These are phyloP conservation scores for Pseudocercospora fijiensis DNA, from an alignment of 2,329 filamentous ascomycete species.

Conservation along the genomic window DNA sequence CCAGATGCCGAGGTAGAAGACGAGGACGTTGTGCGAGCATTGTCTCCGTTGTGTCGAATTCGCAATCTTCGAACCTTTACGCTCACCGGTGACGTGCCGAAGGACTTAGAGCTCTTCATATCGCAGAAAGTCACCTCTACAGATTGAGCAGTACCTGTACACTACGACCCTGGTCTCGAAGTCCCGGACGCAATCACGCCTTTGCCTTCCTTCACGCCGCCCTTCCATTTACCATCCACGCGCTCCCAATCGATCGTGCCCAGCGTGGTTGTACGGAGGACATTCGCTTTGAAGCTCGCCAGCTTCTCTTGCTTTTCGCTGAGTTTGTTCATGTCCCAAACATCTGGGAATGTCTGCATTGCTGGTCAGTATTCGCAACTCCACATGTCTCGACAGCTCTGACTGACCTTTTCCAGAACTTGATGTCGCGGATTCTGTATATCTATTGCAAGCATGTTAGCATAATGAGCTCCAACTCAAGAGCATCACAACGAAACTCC, in stretches of 20 bases:
- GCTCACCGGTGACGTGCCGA: background rate
- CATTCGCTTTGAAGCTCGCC: conserved; percentile 40
- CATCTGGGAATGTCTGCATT: conserved; percentile 36
- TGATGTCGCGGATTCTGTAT: conserved; percentile 16
- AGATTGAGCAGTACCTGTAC: background rate
- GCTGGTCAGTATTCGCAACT: conserved; percentile 32
- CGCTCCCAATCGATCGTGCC: conserved; percentile 39
- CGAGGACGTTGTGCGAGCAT: background rate
- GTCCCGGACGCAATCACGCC: conserved; percentile 4
- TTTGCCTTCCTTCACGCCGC: conserved; percentile 30
- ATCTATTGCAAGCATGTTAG: conserved; percentile 10
- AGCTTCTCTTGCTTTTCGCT: conserved; percentile 39
- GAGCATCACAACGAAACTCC: background rate
- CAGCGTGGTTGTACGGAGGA: conserved; percentile 39
- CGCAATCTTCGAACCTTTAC: background rate
- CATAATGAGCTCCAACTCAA: background rate
- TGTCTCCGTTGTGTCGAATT: background rate
- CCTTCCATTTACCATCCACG: conserved; percentile 36
- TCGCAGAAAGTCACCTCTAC: background rate
- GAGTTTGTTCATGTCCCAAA: conserved; percentile 39
- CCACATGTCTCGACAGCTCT: background rate
- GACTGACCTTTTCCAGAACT: conserved; percentile 9
- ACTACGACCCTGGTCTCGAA: background rate
- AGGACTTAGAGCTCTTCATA: background rate
- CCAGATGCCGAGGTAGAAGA: background rate